phyloP scores from a whole-genome alignment of 148 eudicot genomes.

The Gaultheria prostrata region DNA sequence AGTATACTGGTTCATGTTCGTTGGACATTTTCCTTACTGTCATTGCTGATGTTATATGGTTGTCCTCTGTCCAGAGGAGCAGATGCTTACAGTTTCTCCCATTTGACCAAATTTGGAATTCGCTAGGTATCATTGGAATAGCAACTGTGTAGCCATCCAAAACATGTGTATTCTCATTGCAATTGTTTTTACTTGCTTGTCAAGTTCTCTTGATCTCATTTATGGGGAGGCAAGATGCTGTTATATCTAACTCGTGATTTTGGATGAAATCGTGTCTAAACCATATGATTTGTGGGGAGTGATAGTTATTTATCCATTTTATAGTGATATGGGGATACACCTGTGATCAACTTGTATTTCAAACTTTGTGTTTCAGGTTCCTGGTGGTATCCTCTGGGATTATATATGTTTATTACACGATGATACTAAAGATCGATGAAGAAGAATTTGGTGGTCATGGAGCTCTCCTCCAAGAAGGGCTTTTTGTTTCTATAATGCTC shows the following conservation, averaged over 20 bases:
- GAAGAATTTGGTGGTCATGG: constrained; percentile 97
- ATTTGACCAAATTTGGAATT: background rate
- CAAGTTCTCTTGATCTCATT: background rate
- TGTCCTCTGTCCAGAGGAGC: background rate
- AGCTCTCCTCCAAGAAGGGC: constrained; percentile 93
- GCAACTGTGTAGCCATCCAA: background rate
- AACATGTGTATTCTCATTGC: background rate
- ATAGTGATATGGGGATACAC: background rate
- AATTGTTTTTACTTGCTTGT: background rate
- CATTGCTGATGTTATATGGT: background rate
- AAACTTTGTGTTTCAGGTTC: constrained; percentile 43
- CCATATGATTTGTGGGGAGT: background rate
- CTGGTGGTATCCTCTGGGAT: constrained; percentile 66
- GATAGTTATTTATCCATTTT: background rate
- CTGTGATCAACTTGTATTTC: background rate
- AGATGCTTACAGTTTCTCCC: background rate
- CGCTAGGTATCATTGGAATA: background rate
- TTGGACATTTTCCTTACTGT: background rate
- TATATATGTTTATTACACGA: constrained; percentile 79
- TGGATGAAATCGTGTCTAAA: too few species aligned
- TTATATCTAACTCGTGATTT: too few species aligned
- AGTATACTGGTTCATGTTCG: background rate
- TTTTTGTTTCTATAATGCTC: constrained; percentile 79
- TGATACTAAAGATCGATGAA: constrained; percentile 76
- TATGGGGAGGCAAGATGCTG: too few species aligned